These are phyloP conservation scores for Metarhizium anisopliae DNA, from an alignment of 2,329 filamentous ascomycete species.

Conservation along the genomic window DNA sequence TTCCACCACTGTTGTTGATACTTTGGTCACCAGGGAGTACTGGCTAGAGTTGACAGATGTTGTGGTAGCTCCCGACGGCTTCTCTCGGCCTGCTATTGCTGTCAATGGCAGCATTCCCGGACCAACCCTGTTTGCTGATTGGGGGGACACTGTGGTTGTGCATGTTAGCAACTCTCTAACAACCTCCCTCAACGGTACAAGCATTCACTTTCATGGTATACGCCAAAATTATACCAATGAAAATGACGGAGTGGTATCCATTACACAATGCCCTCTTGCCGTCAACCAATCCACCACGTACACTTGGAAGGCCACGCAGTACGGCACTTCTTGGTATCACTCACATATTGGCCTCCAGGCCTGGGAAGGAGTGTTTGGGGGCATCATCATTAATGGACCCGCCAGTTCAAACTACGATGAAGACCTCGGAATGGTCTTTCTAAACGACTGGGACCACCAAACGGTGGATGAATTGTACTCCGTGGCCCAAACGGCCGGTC, in stretches of 20 bases:
- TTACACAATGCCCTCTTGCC: conserved; percentile 42
- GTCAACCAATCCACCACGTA: conserved; percentile 47
- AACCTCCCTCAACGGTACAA: conserved; percentile 43
- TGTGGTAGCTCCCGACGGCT: conserved; percentile 36
- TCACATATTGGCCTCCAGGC: conserved; percentile 43
- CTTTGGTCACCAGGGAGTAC: conserved; percentile 41
- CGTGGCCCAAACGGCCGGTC: neutral
- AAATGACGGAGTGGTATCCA: conserved; percentile 45
- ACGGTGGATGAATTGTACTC: conserved; percentile 29
- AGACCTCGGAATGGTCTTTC: conserved; percentile 50
- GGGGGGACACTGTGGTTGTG: conserved; percentile 39
- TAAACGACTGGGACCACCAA: conserved; percentile 50
- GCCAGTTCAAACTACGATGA: conserved; percentile 50
- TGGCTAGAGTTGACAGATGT: conserved; percentile 32
- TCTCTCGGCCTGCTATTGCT: conserved; percentile 26
- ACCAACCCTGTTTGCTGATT: conserved; percentile 46
- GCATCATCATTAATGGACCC: conserved; percentile 53
- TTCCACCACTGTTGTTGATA: conserved; percentile 23
- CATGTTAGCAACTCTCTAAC: conserved; percentile 42
- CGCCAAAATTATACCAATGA: conserved; percentile 45
- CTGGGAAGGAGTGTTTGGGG: conserved; percentile 49
- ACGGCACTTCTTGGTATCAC: conserved; percentile 52
- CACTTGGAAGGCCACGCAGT: conserved; percentile 44
- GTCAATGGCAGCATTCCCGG: conserved; percentile 53
- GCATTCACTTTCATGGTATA: conserved; percentile 56